Base-by-base conservation (phyloP, 2,329 filamentous ascomycete species). In the Diaporthe ilicicola region DNA sequence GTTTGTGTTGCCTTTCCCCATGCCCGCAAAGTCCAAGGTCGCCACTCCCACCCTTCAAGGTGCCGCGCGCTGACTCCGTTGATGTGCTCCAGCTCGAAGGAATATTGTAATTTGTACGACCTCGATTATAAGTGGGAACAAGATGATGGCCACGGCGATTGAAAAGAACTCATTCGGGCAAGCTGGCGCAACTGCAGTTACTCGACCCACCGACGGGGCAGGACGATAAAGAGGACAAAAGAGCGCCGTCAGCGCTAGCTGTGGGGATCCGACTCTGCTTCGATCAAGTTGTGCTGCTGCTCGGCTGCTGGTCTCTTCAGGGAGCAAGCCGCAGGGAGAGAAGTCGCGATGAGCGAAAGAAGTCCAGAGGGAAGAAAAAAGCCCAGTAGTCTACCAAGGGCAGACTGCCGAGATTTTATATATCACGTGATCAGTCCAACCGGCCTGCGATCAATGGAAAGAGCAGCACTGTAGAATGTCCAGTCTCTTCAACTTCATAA, bases 51-150 rank as follows among this genome's bases (percentile, higher is more conserved):
- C 46, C 19, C 32, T 59, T 22, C 15, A 22, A 37, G 24, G 22
- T 13, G n/a, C 9, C 24, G 27, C 44, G 19, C 19, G 50, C 69
- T 75, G 44, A 72, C 69, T 69, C 24, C 50, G 55, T 15, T 67
- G 8, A 32, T 39, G 46, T 62, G 22, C 54, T 73, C 65, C 78
- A 91, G 91, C 87, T 64, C 91, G 92, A 75, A 91, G 93, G 79
- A 93, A 93, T 78, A 92, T 99, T 76, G 86, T 99, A 61, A 95
- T 99, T 78, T 97, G 94, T 80, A 95, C 96, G 62, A 99, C 96
- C 19, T 93, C 93, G 67, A 92, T 99, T 51, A 90, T 98, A 72
- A 97, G 90, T 82, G 96, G 97, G 34, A 93, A 95, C 80, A 90
- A 88, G 77, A 93, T 98, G 84, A 95, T 99, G 87, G 92, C 94